Base-by-base conservation (phyloP, 2,329 filamentous ascomycete genomes). In the Penicillium sp. region DNA sequence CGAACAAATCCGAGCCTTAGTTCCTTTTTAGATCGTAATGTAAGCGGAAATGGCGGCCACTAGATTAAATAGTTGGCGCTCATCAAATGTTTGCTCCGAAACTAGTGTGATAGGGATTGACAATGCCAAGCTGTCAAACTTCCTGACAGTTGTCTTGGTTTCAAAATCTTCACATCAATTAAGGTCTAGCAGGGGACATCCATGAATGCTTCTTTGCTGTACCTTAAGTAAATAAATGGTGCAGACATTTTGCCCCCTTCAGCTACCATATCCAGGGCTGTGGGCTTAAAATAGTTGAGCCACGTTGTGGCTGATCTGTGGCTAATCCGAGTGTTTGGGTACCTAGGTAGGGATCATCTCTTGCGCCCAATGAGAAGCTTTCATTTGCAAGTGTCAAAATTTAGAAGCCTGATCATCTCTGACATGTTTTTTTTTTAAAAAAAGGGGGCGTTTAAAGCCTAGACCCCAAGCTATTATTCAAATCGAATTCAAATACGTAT, bases 241-340 rank as follows among this genome's bases (percentile, higher is more conserved):
- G n/a, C 45, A 35, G 15, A 17, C 3, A 15, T 21, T 25, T 21
- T 25, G 15, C 13, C 15, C 9, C 31, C n/a, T n/a, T 47, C 31
- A 50, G 52, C 43, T 53, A 51, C 19, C 38, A 42, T 58, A 17
- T 33, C 15, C 12, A 15, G 36, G 17, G 8, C 19, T 35, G 58
- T 59, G 62, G 58, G 54, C 49, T 49, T 7, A 43, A 51, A 47
- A 57, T 57, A 48, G 35, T 43, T 45, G 29, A 58, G 61, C 61
- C 61, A 65, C 62, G 55, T 55, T 55, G 59, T 65, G 61, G 61
- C 61, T 58, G 19, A 35, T 25, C 1, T 55, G 61, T 65, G 61
- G 61, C 59, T 59, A 23, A 39, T 29, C 3, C 5, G 4, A 17
- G 39, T 19, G 15, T 29, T 43, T 27, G 35, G 19, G 31, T 23